Base-by-base conservation (phyloP, 2,329 filamentous ascomycete genomes). In the Aureobasidium zeae region DNA sequence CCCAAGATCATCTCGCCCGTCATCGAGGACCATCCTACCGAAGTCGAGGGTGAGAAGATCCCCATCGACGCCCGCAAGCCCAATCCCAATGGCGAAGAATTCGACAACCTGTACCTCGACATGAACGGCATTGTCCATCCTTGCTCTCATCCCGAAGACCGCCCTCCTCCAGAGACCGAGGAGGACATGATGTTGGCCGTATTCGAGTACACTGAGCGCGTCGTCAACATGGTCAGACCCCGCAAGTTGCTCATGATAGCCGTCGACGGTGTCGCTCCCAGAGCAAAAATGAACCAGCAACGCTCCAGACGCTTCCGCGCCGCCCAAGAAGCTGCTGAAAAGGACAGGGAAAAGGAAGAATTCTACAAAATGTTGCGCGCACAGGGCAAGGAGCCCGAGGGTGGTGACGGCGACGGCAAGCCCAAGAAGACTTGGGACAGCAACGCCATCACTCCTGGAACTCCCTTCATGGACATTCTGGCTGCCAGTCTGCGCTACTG, bases 101-200 rank as follows among this genome's bases (percentile, higher is more conserved):
- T 94, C 58, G 89, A 98, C 67, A 98, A 98, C 58, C 72, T 98
- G 5, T 98, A 98, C 60, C 77, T 98, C 51, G 91, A 98, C 59
- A 96, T 98, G 89, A 98, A 98, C 64, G 93, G 91, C 61, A 98
- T 98, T 53, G 91, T 98, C 26, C 91, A 98, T 70, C 93, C 93
- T 22, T 98, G 91, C 68, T 94, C 89, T 34, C 91, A 98, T 67
- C 91, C 91, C 1, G 91, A 98, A 63, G 89, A 96, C 58, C 79
- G 79, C 50, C 87, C 91, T 2, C 79, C 91, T 3, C 91, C 91
- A 9, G 83, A 82, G 57, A 89, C 91, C 49, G 91, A 98, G 68
- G 86, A 94, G 62, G 91, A 96, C 67, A 98, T 98, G 91, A 98
- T 98, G 91, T 63, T 95, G 55, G 93, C 93, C 59, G 81, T 98